A percentile compares a stretch with the other conserved stretches of the same genome.
phyloP scores from a whole-genome alignment of 2,329 filamentous ascomycete genomes.

The Hymenoscyphus linearis region DNA sequence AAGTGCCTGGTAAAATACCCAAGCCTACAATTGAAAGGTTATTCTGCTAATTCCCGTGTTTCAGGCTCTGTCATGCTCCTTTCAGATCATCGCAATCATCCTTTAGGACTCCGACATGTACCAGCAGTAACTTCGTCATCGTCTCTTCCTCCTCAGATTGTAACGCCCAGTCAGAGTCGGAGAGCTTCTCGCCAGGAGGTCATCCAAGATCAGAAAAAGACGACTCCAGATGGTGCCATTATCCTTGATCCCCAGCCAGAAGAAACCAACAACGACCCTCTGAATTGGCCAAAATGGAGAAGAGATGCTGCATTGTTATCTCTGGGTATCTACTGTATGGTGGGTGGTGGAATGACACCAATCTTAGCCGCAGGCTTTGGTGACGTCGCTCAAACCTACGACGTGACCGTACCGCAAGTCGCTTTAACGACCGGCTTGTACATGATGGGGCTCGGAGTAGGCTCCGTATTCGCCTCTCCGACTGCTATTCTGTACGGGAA shows the following conservation, averaged over 20 bases:
- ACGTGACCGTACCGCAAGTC: constrained; percentile 65
- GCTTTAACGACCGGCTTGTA: constrained; percentile 86
- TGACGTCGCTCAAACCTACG: constrained; percentile 63
- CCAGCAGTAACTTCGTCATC: constrained; percentile 54
- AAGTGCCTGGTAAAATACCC: constrained; percentile 68
- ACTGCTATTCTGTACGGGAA: constrained; percentile 91
- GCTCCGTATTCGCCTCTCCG: constrained; percentile 77
- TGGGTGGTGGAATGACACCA: constrained; percentile 89
- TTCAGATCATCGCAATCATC: constrained; percentile 50
- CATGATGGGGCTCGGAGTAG: constrained; percentile 88
- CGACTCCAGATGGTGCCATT: constrained; percentile 73
- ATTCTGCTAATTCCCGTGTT: neutral
- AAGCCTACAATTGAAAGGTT: neutral
- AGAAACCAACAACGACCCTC: constrained; percentile 80
- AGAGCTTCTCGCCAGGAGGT: constrained; percentile 13
- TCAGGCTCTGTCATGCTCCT: constrained; percentile 55
- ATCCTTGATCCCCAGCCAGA: constrained; percentile 90
- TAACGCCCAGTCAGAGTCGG: constrained; percentile 10
- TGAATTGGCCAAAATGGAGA: constrained; percentile 85
- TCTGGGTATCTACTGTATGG: constrained; percentile 85
- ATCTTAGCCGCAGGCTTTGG: constrained; percentile 86
- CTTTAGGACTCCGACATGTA: constrained; percentile 52
- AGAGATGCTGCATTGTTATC: constrained; percentile 75
- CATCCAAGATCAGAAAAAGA: constrained; percentile 54
- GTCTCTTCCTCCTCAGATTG: constrained; percentile 33